Evolutionary conservation across 2,329 filamentous ascomycete species (phyloP).

Genomic region (Mariannaea sp.): DNA sequence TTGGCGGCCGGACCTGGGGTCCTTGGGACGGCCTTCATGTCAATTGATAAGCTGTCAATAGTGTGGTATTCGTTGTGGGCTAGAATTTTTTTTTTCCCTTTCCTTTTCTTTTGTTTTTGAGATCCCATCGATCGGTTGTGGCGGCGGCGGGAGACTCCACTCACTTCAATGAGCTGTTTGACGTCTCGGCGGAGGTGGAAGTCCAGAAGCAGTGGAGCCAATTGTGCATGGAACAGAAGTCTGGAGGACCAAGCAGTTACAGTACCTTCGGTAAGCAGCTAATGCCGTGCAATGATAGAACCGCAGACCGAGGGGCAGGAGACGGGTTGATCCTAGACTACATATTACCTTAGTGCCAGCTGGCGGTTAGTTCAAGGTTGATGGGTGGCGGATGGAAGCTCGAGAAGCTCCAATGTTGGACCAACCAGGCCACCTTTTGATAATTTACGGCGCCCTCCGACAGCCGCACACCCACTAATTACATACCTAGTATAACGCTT

Average conservation of each 20-base stretch:
- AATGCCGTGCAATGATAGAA: too few species aligned
- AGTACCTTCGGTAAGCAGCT: not conserved
- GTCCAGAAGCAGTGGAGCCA: not conserved
- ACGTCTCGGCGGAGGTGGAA: not conserved
- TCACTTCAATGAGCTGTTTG: constrained; percentile 9
- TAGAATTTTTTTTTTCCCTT: constrained; percentile 10
- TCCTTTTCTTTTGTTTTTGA: constrained; percentile 17
- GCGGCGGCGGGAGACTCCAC: constrained; percentile 23
- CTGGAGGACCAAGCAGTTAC: not conserved
- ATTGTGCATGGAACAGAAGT: too few species aligned
- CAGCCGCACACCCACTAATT: too few species aligned
- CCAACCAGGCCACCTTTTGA: constrained; percentile 18
- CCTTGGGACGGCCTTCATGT: not conserved
- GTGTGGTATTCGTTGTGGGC: not conserved
- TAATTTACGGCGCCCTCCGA: constrained; percentile 35
- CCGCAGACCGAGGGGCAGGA: too few species aligned
- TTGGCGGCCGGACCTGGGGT: not conserved
- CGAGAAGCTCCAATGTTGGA: not conserved
- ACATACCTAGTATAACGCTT: constrained; percentile 13
- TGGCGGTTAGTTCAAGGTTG: too few species aligned
- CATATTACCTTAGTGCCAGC: too few species aligned
- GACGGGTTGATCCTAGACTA: too few species aligned
- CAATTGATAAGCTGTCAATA: constrained; percentile 1
- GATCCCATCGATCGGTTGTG: constrained; percentile 31
- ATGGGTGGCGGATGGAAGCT: not conserved